These are phyloP conservation scores for Colletotrichum zoysiae DNA, from an alignment of 2,329 filamentous ascomycete genomes.

Conservation along the genomic window DNA sequence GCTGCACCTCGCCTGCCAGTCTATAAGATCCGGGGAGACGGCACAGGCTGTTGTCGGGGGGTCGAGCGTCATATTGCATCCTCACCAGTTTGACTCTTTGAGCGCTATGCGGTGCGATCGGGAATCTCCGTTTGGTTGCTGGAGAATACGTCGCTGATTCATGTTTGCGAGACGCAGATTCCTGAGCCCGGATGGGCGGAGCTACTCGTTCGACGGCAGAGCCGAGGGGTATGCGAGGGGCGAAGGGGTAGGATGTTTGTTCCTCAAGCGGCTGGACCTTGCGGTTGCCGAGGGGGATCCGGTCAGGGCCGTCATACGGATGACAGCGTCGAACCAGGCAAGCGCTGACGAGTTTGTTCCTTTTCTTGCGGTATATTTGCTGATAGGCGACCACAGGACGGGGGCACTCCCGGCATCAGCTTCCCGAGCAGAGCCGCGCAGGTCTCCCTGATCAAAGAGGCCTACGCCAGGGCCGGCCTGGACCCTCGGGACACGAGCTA, in stretches of 20 bases:
- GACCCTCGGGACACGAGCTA: constrained; percentile 46
- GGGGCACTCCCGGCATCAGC: constrained; percentile 46
- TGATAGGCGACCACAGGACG: constrained; percentile 57
- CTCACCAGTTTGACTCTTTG: constrained; percentile 45
- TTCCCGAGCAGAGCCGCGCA: constrained; percentile 51
- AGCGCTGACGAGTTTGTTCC: too few species aligned
- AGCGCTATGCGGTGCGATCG: constrained; percentile 31
- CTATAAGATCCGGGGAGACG: constrained; percentile 45
- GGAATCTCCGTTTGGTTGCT: too few species aligned
- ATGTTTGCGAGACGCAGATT: too few species aligned
- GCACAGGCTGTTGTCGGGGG: constrained; percentile 45
- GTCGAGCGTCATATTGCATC: constrained; percentile 42
- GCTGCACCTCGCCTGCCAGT: constrained; percentile 55
- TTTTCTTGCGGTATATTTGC: too few species aligned
- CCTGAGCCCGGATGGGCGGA: too few species aligned
- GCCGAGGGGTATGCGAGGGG: too few species aligned
- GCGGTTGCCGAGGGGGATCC: too few species aligned
- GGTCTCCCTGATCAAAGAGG: constrained; percentile 46
- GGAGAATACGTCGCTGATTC: too few species aligned
- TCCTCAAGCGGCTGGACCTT: too few species aligned
- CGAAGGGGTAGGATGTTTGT: too few species aligned
- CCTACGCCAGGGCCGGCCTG: constrained; percentile 46
- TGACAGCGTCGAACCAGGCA: constrained; percentile 59
- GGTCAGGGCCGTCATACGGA: constrained; percentile 52
- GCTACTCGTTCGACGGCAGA: too few species aligned